Base-by-base conservation (phyloP, 495 filamentous ascomycete genomes). In the Hyaloscypha bicolor region DNA sequence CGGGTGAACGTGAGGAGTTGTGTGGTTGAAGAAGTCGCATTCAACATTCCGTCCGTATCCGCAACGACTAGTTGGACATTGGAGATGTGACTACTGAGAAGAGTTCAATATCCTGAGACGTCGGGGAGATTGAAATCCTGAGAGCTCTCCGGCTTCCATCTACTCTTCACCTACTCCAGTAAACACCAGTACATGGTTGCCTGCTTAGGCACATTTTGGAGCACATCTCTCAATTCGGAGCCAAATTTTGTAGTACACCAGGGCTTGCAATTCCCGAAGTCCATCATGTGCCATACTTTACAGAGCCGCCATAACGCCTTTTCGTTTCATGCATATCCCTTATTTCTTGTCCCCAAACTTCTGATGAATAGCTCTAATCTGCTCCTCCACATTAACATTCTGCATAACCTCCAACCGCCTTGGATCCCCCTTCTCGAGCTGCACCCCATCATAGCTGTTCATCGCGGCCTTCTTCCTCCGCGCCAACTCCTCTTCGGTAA, bases 401-500 rank as follows among this genome's bases (percentile, higher is more conserved):
- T 87, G 83, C 77, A 87, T 80, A 60, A 87, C 83, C 63, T 84
- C 83, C 63, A 85, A 74, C 29, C 67, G 37, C 51, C 81, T 79
- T 4, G 42, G 42, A 60, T 81, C 81, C 67, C 87, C 86, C 67
- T 81, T 83, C 31, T 84, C 85, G 21, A 87, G 83, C 66, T 86
- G 84, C 35, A 80, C 79, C 67, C 93, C 91, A 80, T 90, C 86
- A 74, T 87, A 88, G 60, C 82, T 83, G 48, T 82, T 76, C 42
- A 48, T 48, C 9, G 88, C 89, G 9, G 86, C 85, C 71, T 87
- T 89, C 81, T 95, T 96, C 72, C 91, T 83, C 65, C 93, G 80
- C 45, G 86, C 87, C 68, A 85, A 81, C 78, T 96, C 93, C 71
- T 96, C 93, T 58, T 90, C 88, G 0, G 84, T 79, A 37, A 92